A percentile compares a stretch with the other conserved stretches of the same genome.
These are phyloP conservation scores for Penicillium corylophilum DNA, from an alignment of 2,329 filamentous ascomycete genomes.

Conservation along the genomic window DNA sequence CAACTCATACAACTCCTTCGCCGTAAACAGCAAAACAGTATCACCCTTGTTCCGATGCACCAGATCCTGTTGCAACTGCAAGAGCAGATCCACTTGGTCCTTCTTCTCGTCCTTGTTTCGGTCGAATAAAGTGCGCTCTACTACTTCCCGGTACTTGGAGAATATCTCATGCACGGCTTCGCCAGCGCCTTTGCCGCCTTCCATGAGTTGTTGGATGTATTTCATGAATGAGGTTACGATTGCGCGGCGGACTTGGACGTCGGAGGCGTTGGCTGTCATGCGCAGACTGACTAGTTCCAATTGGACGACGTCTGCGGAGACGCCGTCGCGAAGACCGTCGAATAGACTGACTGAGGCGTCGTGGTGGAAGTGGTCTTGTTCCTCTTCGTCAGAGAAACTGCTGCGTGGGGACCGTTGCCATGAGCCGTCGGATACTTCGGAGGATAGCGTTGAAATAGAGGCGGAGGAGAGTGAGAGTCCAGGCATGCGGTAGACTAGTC, in stretches of 20 bases:
- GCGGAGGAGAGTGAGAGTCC: slow-evolving; percentile 47
- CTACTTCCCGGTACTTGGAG: slow-evolving; percentile 61
- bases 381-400: slow-evolving; percentile 64
- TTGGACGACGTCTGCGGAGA: slow-evolving; percentile 78
- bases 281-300: slow-evolving; percentile 93
- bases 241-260: slow-evolving; percentile 81
- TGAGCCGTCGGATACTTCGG: slow-evolving; percentile 56
- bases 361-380: slow-evolving; percentile 70
- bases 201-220: slow-evolving; percentile 70
- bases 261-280: slow-evolving; percentile 85
- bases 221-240: slow-evolving; percentile 83
- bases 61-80: slow-evolving; percentile 79
- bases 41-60: slow-evolving; percentile 63
- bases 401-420: slow-evolving; percentile 72
- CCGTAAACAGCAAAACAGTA: slow-evolving; percentile 69
- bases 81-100: slow-evolving; percentile 82
- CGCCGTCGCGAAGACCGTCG: slow-evolving; percentile 73
- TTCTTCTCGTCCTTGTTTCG: slow-evolving; percentile 51
- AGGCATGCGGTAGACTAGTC: slow-evolving; percentile 52
- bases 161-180: slow-evolving; percentile 66
- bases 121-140: slow-evolving; percentile 61
- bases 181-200: slow-evolving; percentile 56
- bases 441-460: slow-evolving; percentile 66
- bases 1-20: slow-evolving; percentile 80
- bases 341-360: slow-evolving; percentile 86